Evolutionary conservation across 2,329 filamentous ascomycete genomes (phyloP).

Genomic region (Monosporascus sp.): DNA sequence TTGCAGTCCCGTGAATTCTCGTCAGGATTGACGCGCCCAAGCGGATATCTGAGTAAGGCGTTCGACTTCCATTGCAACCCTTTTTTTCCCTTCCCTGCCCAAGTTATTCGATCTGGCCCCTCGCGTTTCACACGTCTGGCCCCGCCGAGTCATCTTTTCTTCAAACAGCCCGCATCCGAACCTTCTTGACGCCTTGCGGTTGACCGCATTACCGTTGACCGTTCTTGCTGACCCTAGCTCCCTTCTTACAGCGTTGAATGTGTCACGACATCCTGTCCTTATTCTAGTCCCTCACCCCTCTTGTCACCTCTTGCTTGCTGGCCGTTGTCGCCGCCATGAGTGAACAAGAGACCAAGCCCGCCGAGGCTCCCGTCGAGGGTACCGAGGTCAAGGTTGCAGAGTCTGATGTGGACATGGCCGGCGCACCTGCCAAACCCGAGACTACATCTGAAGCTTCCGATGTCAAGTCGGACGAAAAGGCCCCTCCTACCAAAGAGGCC

Average conservation of each 20-base stretch:
- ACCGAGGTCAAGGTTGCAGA: not conserved
- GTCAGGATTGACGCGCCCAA: too few species aligned
- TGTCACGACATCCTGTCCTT: not conserved
- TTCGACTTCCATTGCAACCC: not conserved
- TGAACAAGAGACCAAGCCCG: slow-evolving; percentile 34
- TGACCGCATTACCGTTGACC: too few species aligned
- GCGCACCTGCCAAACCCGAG: slow-evolving; percentile 22
- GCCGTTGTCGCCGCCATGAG: slow-evolving; percentile 20
- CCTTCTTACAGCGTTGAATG: not conserved
- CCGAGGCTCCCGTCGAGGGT: slow-evolving; percentile 24
- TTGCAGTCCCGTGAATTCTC: too few species aligned
- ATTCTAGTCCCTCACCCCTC: too few species aligned
- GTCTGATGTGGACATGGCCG: slow-evolving; percentile 12
- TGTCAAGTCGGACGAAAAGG: not conserved
- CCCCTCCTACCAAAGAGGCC: slow-evolving; percentile 3
- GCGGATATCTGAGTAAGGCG: too few species aligned
- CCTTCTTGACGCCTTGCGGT: too few species aligned
- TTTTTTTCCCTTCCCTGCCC: not conserved
- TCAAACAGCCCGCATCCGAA: not conserved
- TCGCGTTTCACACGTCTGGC: not conserved
- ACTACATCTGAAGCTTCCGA: slow-evolving; percentile 9
- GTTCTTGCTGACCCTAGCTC: too few species aligned
- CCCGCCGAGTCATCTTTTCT: not conserved
- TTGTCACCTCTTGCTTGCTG: not conserved
- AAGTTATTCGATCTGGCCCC: not conserved